These are phyloP conservation scores for Lactarius sanguifluus DNA, from an alignment of 768 basidiomycete species.

Conservation along the genomic window DNA sequence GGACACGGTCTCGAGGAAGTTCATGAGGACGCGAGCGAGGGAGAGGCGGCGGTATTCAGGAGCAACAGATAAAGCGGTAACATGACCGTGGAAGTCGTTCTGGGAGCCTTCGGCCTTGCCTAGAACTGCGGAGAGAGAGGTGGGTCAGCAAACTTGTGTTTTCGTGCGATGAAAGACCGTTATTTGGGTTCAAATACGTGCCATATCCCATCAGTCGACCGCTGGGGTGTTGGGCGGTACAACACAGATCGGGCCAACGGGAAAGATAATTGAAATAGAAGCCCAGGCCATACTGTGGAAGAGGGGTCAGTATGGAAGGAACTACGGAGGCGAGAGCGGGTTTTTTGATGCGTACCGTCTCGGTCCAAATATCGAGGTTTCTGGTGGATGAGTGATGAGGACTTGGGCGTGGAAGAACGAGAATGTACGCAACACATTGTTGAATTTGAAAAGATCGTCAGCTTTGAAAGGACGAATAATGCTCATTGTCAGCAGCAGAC, in stretches of 20 bases:
- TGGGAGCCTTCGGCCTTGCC: slow-evolving; percentile 86
- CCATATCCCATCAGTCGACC: slow-evolving; percentile 93
- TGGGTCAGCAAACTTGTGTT: background rate
- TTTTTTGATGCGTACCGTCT: slow-evolving; percentile 59
- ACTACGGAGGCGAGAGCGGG: background rate
- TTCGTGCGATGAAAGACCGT: background rate
- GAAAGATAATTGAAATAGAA: slow-evolving; percentile 90
- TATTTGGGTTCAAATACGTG: slow-evolving; percentile 39
- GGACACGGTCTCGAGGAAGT: slow-evolving; percentile 80
- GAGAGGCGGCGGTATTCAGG: slow-evolving; percentile 89
- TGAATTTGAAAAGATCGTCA: slow-evolving; percentile 89
- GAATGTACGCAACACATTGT: slow-evolving; percentile 65
- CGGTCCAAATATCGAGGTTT: slow-evolving; percentile 96
- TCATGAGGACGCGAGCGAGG: slow-evolving; percentile 85
- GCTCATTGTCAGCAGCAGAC: slow-evolving; percentile 58
- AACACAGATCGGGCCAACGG: slow-evolving; percentile 91
- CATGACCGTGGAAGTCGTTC: slow-evolving; percentile 87
- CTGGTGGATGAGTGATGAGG: slow-evolving; percentile 41
- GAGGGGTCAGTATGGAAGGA: no score
- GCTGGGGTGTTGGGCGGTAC: slow-evolving; percentile 74
- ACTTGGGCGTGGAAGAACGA: background rate
- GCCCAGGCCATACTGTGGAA: slow-evolving; percentile 73
- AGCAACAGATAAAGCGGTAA: slow-evolving; percentile 92
- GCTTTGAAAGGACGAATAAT: slow-evolving; percentile 83
- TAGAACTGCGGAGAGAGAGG: slow-evolving; percentile 56